Evolutionary conservation across 75 land plant genomes (phyloP), one percentile per base, ranked within the genome.

Genomic region (Picea glauca): DNA sequence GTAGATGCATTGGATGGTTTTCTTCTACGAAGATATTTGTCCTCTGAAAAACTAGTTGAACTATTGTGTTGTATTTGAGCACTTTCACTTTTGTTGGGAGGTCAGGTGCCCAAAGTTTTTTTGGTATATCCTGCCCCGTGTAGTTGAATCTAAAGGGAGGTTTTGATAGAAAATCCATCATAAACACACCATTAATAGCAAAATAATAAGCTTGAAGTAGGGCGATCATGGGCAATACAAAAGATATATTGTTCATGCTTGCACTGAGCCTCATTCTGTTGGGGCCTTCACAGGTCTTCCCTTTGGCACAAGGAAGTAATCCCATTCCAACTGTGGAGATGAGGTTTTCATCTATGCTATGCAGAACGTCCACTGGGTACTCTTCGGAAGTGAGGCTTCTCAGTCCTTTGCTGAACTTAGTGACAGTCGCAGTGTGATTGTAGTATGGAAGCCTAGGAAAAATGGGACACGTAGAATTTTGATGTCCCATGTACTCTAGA

Each of bases 301-400:
- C 87, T 13, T 4, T 33, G n/a, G 83, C 78, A 62, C 89, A 88
- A 0, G 82, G 82, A 50, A 67, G 74, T 13, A 78, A 59, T 2
- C 81, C 83, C 21, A 84, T 65, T 18, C 91, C 91, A 17, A 90
- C 85, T 4, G 91, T 88, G 76, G 85, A 81, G 75, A 87, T 75
- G 18, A 90, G 58, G 54, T 77, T 32, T 23, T 76, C 60, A 74
- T 86, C 86, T 63, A 89, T 76, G 15, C 18, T 60, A 57, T 81
- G 74, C n/a, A 88, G 88, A 32, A 89, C 88, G 31, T 72, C 35
- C 0, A 82, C 81, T 5, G 88, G 85, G 79, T 72, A 75, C 13
- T 79, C 58, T 9, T 57, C 61, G 30, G 78, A 81, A 15, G 76
- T 78, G 13, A 84, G 31, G 84, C 90, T 83, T 13, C 81, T 81